Base-by-base conservation (phyloP, 306 rosid genomes). In the Quercus bicolor region DNA sequence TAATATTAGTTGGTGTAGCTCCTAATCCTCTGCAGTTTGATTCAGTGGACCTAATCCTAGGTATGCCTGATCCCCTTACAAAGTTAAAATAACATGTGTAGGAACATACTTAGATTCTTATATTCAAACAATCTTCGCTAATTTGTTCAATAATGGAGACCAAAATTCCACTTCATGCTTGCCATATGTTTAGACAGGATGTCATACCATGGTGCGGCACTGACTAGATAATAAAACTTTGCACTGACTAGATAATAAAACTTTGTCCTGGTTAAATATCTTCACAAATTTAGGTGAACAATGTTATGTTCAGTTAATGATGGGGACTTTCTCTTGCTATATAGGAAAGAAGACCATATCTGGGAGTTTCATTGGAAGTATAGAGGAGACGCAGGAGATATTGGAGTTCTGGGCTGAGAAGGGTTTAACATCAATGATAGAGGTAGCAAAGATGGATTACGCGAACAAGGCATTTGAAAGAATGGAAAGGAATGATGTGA, bases 351-450 rank as follows among this genome's bases (percentile, higher is more conserved):
- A 68, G 76, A 78, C 55, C 7, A 86, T 86, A 21, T 57, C 81
- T 0, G 91, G 91, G 34, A 83, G 86, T 76, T 79, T 86, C 88
- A 81, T 85, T 7, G 91, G 91, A 40, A 88, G 89, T 80, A 78
- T 88, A 69, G 75, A 79, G 6, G 89, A 85, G 79, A 81, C 73
- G 5, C 81, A 55, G 45, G 86, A 81, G 31, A 51, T 86, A 15
- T 16, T 88, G 31, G 78, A 79, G 62, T 79, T 86, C 48, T 84
- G 85, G 79, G 78, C 76, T 16, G 78, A 73, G 55, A 86, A 86
- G 43, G 82, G 75, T 73, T 21, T 79, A 76, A 79, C 45, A 12
- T 57, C 89, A 7, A 68, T 79, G 76, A 53, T 79, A 28, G 86
- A 86, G 55, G 34, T 80, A 0, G 78, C 68, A 48, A 77, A 77